Percentiles rank a stretch among this genome's conserved stretches.
These are phyloP conservation scores for Wickerhamiella australiensis DNA, from an alignment of 805 yeast genomes.

Conservation along the genomic window DNA sequence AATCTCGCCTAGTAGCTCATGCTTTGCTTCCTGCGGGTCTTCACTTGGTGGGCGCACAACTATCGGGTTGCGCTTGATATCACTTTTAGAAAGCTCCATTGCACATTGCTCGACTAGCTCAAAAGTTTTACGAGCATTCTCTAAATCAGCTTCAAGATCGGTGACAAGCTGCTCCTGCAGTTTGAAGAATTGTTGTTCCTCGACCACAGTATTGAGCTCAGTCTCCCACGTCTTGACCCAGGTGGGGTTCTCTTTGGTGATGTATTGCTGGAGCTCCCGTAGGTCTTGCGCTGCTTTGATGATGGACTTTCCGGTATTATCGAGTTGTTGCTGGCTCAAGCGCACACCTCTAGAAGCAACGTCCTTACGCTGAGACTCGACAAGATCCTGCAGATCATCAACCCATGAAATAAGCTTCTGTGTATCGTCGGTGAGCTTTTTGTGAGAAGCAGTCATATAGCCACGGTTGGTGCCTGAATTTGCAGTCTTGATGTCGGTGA, in stretches of 20 bases:
- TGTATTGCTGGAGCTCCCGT: slow-evolving; percentile 44
- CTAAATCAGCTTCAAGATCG: slow-evolving; percentile 71
- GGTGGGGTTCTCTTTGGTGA: slow-evolving; percentile 57
- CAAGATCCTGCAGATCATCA: slow-evolving; percentile 83
- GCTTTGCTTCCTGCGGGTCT: slow-evolving; percentile 25
- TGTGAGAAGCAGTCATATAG: slow-evolving; percentile 68
- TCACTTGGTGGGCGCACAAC: slow-evolving; percentile 24
- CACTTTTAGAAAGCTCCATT: slow-evolving; percentile 19
- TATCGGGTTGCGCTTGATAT: slow-evolving; percentile 37
- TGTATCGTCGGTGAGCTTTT: slow-evolving; percentile 60
- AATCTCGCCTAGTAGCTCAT: slow-evolving; percentile 73
- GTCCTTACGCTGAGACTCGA: slow-evolving; percentile 80
- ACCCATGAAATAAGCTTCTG: slow-evolving; percentile 63
- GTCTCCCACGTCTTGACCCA: slow-evolving; percentile 92
- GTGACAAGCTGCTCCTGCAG: slow-evolving; percentile 75
- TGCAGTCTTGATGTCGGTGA: slow-evolving; percentile 40
- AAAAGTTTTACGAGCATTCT: slow-evolving; percentile 70
- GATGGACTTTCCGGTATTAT: slow-evolving; percentile 53
- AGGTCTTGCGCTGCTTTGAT: slow-evolving; percentile 43
- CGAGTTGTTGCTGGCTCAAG: slow-evolving; percentile 63
- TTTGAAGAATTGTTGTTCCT: slow-evolving; percentile 85
- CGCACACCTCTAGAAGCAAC: slow-evolving; percentile 85
- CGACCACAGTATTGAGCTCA: slow-evolving; percentile 79
- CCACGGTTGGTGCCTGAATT: slow-evolving; percentile 27
- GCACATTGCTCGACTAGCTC: slow-evolving; percentile 53